Evolutionary conservation across 257 asterid species (phyloP).

Genomic region (Salvia miltiorrhiza): DNA sequence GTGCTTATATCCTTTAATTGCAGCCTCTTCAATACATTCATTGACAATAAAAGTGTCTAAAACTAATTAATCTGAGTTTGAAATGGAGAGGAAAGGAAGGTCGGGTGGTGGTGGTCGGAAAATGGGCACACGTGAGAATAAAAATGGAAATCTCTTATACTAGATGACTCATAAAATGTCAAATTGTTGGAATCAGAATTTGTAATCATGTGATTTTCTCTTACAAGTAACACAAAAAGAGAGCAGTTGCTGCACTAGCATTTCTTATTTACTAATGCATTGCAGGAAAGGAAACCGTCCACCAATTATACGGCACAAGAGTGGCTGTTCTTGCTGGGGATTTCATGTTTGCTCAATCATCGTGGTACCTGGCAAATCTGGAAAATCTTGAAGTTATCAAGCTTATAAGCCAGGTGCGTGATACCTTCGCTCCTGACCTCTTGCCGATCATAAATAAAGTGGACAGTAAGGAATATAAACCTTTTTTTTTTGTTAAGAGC

Average conservation of each 20-base stretch:
- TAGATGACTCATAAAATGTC: not conserved
- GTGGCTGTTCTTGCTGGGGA: slow-evolving; percentile 97
- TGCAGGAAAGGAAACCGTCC: slow-evolving; percentile 89
- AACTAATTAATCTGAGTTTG: not conserved
- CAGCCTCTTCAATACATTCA: not conserved
- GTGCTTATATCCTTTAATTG: not conserved
- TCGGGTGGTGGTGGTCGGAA: not conserved
- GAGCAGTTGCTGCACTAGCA: not conserved
- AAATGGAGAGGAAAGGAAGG: not conserved
- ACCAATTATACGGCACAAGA: slow-evolving; percentile 83
- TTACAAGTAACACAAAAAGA: not conserved
- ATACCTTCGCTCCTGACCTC: not conserved
- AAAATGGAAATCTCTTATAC: not conserved
- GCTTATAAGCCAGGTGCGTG: slow-evolving; percentile 85
- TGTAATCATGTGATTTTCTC: not conserved
- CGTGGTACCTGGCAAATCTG: slow-evolving; percentile 96
- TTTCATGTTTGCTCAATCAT: slow-evolving; percentile 96
- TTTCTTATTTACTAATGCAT: not conserved
- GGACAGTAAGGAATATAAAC: not conserved
- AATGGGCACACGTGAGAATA: not conserved
- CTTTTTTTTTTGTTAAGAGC: not conserved
- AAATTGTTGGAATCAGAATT: not conserved
- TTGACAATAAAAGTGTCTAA: not conserved
- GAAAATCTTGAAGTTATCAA: slow-evolving; percentile 93
- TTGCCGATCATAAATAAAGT: not conserved